These are phyloP conservation scores for Paecilomyces variotii DNA, from an alignment of 2,329 filamentous ascomycete genomes.

Conservation along the genomic window DNA sequence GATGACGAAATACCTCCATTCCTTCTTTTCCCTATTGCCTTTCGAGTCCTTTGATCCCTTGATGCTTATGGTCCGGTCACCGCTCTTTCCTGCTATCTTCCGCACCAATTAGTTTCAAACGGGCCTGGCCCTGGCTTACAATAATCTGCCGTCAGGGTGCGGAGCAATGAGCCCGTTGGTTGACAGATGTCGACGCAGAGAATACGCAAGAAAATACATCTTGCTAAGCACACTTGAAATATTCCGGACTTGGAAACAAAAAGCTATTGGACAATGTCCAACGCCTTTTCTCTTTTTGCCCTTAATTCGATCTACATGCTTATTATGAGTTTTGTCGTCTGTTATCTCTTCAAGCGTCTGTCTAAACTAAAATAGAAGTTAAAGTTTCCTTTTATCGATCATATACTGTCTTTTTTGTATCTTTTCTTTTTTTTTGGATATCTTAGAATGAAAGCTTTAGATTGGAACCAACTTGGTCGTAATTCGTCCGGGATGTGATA, in stretches of 20 bases:
- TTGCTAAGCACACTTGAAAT: not conserved
- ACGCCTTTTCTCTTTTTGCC: not conserved
- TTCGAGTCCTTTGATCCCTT: not conserved
- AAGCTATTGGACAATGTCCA: not conserved
- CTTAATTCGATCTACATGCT: too few species aligned
- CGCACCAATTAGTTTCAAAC: not conserved
- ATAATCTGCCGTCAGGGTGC: not conserved
- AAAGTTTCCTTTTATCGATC: too few species aligned
- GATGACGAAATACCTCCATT: not conserved
- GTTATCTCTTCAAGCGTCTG: too few species aligned
- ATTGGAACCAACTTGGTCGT: not conserved
- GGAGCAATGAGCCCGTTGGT: not conserved
- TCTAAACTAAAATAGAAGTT: too few species aligned
- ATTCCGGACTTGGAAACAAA: not conserved
- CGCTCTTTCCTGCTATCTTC: not conserved
- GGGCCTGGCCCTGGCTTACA: not conserved
- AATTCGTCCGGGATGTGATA: too few species aligned
- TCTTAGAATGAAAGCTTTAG: not conserved
- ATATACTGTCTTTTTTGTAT: not conserved
- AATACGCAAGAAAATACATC: not conserved
- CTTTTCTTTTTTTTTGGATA: constrained; percentile 5
- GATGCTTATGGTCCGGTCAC: not conserved
- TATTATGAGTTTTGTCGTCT: not conserved
- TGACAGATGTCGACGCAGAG: not conserved
- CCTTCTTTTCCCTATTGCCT: not conserved